Evolutionary conservation across 1,139 yeast species (phyloP), one percentile per base, ranked within the genome.

Genomic region (Pneumocystis canis): DNA sequence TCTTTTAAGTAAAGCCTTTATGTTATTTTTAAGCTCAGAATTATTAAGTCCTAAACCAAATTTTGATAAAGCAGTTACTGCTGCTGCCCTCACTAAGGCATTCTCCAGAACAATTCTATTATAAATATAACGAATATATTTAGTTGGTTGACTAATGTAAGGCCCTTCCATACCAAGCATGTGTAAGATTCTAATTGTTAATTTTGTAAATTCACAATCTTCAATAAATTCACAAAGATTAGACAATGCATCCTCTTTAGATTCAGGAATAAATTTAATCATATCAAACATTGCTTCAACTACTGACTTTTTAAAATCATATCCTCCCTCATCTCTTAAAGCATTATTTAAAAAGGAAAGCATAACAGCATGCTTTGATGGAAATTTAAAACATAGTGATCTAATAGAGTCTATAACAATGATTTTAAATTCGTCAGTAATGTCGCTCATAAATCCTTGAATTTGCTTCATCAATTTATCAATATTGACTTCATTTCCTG

Each of bases 151-250:
- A 14, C 85, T 71, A 7, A 96, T 85, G 65, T 80, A 77, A 69
- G 98, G 97, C 67, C 98, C 99, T 75, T 89, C 96, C 68, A 85
- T 88, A 71, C 98, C 98, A 68, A 92, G 80, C 68, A 90, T 77
- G 75, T 89, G 96, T 73, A 92, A 80, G 67, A 92, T 85, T 73
- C 97, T 84, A 39, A 90, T 96, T 41, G 95, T 83, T 66, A 92
- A 82, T 75, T 89, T 97, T 54, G 96, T 87, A 76, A 81, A 92
- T 76, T 92, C 99, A 77, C 97, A 92, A 77, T 92, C 99, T 76
- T 94, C 99, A 70, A 92, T 94, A 72, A 89, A 89, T 74, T 92
- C 99, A 79, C 97, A 89, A 69, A 94, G 80, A 72, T 86, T 87
- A 77, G 87, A 89, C 71, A 92, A 79, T 39, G 96, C 95, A 31